Evolutionary conservation across 164 flowering plant species (phyloP), one percentile per base, ranked within the genome.

Genomic region (Macadamia integrifolia): DNA sequence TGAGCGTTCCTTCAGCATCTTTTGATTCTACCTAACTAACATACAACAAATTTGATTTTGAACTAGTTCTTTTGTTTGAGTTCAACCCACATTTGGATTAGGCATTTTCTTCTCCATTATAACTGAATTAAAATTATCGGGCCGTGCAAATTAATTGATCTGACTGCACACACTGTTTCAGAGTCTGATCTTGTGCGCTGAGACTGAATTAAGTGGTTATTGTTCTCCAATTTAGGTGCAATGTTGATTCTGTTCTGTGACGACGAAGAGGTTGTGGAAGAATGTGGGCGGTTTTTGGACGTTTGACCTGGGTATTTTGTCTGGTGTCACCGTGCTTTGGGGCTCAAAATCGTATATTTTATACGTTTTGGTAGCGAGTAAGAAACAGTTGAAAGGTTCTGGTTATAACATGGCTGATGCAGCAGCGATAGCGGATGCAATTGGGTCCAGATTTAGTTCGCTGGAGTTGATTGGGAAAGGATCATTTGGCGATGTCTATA

Each of bases 401-500:
- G 32, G 32, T 75, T 70, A 44, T 17, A 44, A 72, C 64, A 94
- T 92, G 99, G 90, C 82, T 53, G 99, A 94, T 67, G 77, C 76
- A 1, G 86, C 82, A 7, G 85, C 87, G 23, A 61, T 87, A 28
- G 55, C 62, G 6, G 97, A 89, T 73, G 91, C 92, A 2, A 78
- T 90, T 6, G 94, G 92, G 30, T 72, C 89, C 6, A 87, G 97
- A 75, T 94, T 92, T 76, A 80, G 80, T 74, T 76, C 83, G 6
- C 73, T 89, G 81, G 97, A 92, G 86, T 80, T 90, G 72, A 94
- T 94, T 76, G 99, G 99, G 43, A 82, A 86, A 77, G 99, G 99
- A 32, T 94, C 99, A 3, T 94, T 94, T 68, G 99, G 99, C 0
- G 99, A 94, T 65, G 99, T 94, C 32, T 94, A 85, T 75, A 94